Percentiles rank a stretch among this genome's conserved stretches.
Evolutionary conservation across 371 early-diverging fungal species (phyloP).

Genomic region (Rhizopus microsporus): DNA sequence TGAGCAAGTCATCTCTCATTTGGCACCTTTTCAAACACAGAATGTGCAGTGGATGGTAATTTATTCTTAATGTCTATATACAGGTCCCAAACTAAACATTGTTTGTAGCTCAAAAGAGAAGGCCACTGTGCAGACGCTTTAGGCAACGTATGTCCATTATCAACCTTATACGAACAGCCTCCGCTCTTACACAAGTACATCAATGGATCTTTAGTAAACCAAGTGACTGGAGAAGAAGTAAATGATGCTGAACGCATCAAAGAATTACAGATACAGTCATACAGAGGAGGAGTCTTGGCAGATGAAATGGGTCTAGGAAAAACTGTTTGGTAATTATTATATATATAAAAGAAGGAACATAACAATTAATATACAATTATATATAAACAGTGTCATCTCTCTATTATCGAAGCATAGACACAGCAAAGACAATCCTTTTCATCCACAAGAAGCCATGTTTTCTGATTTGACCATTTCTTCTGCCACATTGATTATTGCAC

Average conservation of each 20-base stretch:
- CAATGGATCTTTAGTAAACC: slow-evolving; percentile 1
- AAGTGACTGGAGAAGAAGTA: background rate
- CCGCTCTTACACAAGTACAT: slow-evolving; percentile 1
- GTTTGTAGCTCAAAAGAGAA: slow-evolving; percentile 18
- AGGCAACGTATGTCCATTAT: slow-evolving; percentile 4
- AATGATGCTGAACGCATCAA: background rate
- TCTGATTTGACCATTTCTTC: slow-evolving; percentile 15
- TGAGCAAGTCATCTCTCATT: slow-evolving; percentile 13
- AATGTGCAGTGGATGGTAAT: slow-evolving; percentile 44
- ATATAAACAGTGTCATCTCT: slow-evolving; percentile 47
- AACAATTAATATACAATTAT: background rate
- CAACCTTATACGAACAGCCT: background rate
- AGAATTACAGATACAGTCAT: background rate
- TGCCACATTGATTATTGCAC: slow-evolving; percentile 68
- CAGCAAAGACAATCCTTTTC: slow-evolving; percentile 9
- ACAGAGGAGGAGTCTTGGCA: slow-evolving; percentile 81
- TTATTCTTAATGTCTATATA: background rate
- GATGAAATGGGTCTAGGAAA: slow-evolving; percentile 96
- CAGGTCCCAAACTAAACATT: background rate
- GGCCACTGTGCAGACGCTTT: slow-evolving; percentile 14
- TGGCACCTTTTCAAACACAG: slow-evolving; percentile 43
- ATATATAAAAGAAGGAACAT: too few species aligned
- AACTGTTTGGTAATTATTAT: slow-evolving; percentile 77
- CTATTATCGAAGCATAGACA: slow-evolving; percentile 39
- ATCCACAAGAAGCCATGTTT: slow-evolving; percentile 1